Percentiles rank a stretch among this genome's conserved stretches.
These are phyloP conservation scores for Rhododendron henanense DNA, from an alignment of 148 eudicot genomes.

Conservation along the genomic window DNA sequence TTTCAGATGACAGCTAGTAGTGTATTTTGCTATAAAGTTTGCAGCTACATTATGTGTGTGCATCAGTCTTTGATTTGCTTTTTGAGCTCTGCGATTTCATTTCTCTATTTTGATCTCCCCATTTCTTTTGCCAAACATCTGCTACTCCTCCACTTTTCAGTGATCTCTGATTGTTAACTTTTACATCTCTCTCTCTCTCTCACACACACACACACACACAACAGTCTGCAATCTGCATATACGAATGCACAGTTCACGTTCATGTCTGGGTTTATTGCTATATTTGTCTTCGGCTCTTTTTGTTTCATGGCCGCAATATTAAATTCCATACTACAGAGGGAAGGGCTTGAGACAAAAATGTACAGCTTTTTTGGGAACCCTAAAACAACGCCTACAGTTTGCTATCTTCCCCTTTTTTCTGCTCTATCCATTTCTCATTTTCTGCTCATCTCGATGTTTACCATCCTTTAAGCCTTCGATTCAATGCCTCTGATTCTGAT, in stretches of 20 bases:
- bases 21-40: not conserved
- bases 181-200: not conserved
- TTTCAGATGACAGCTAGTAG: not conserved
- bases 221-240: not conserved
- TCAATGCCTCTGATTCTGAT: too few species aligned
- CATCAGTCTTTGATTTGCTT: not conserved
- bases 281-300: not conserved
- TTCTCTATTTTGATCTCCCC: not conserved
- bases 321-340: not conserved
- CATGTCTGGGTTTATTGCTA: not conserved
- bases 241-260: not conserved
- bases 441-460: not conserved
- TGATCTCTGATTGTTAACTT: not conserved
- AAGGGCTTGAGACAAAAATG: not conserved
- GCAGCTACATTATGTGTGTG: not conserved
- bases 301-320: not conserved
- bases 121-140: not conserved
- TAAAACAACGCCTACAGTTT: not conserved
- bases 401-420: not conserved
- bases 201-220: not conserved
- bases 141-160: not conserved
- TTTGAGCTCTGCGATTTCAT: not conserved
- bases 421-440: not conserved
- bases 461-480: not conserved
- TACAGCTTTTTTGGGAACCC: slow-evolving; percentile 2